Evolutionary conservation across 2,329 filamentous ascomycete genomes (phyloP), one percentile per base, ranked within the genome.

Genomic region (Xylaria sp.): DNA sequence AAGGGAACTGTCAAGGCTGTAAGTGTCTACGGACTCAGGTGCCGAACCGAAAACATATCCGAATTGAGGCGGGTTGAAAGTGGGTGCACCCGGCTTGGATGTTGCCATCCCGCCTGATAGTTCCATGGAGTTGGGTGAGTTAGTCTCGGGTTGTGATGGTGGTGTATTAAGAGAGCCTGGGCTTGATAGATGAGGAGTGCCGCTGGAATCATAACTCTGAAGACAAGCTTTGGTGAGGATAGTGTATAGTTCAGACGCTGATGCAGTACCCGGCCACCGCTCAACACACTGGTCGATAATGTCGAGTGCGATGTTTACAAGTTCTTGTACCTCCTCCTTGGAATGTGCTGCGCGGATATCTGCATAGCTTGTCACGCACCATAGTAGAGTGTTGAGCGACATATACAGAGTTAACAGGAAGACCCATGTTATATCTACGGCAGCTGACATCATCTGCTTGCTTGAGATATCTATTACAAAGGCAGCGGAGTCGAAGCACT

Each of bases 371-470:
- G 71, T 97, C 8, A 97, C 87, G 1, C 92, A 90, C 96, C 96
- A 99, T 0, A 99, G 86, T 59, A 98, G 87, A 5, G 93, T 94
- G 77, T 97, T 98, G 66, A 98, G 87, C 4, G 93, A 90, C 89
- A 97, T 96, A 82, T 97, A 98, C 48, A 98, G 87, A 23, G 92
- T 90, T 67, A 97, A 87, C 0, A 97, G 89, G 76, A 97, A 97
- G 51, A 97, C 91, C 95, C 95, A 98, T 0, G 94, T 98, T 69
- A 98, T 85, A 77, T 98, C 95, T 12, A 96, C 89, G 25, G 90
- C 90, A 16, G 88, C 87, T 18, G 87, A 90, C 72, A 91, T 88
- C 76, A 97, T 91, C 79, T 97, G 94, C 75, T 92, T 90, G 77
- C 89, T 89, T 53, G 94, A 91, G 78, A 95, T 89, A 72, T 91